Percentiles rank a stretch among this genome's conserved stretches.
These are phyloP conservation scores for Corymbia calophylla DNA, from an alignment of 441 rosid species.

Conservation along the genomic window DNA sequence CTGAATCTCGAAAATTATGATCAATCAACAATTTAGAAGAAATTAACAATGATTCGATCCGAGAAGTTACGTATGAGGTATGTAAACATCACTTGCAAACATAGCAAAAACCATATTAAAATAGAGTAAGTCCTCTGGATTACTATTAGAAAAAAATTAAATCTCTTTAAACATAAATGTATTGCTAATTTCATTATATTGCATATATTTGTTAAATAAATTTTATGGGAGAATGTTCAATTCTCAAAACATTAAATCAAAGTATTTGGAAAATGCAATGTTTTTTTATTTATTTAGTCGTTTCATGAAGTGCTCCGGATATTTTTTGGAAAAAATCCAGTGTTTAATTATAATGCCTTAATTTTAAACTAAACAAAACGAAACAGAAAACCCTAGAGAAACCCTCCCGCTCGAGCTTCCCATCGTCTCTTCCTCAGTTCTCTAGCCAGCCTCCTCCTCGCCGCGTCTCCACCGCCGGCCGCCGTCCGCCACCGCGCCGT, in stretches of 20 bases:
- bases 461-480: neutral
- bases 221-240: neutral
- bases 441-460: neutral
- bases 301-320: neutral
- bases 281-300: neutral
- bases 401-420: neutral
- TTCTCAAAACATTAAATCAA: neutral
- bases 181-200: neutral
- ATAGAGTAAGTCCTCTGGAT: accelerated
- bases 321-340: neutral
- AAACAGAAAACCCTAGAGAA: neutral
- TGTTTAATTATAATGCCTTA: neutral
- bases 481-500: neutral
- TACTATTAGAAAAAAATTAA: neutral
- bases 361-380: neutral
- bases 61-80: neutral
- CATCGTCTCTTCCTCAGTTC: neutral
- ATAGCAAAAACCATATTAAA: neutral
- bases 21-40: neutral
- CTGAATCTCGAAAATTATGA: neutral
- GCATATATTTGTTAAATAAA: neutral
- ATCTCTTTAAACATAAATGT: neutral
- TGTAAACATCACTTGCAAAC: neutral
- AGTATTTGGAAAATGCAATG: neutral
- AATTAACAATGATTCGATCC: neutral